A percentile compares a stretch with the other conserved stretches of the same genome.
Evolutionary conservation across 106 monocot species (phyloP).

Genomic region (Apostasia ramifera): DNA sequence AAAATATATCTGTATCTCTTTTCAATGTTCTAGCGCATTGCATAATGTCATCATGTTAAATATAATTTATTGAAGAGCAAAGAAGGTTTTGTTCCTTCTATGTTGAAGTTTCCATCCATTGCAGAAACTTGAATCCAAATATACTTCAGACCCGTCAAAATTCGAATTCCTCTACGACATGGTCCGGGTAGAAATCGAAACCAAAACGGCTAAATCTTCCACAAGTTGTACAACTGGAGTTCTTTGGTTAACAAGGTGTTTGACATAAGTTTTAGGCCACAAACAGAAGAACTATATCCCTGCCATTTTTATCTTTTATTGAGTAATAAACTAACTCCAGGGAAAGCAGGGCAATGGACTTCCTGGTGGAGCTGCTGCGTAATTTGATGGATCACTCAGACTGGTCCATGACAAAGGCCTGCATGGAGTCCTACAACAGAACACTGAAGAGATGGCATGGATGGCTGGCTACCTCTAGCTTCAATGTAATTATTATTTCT

Average conservation of each 20-base stretch:
- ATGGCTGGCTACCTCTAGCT: constrained; percentile 17
- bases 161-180: constrained; percentile 20
- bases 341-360: neutral
- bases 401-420: neutral
- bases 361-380: neutral
- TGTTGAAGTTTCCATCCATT: neutral
- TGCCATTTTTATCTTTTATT: neutral
- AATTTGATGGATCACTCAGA: neutral
- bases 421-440: neutral
- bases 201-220: constrained; percentile 11
- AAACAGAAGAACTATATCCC: neutral
- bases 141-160: constrained; percentile 3
- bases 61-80: too few relatives aligned
- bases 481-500: constrained; percentile 1
- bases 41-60: neutral
- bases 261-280: neutral
- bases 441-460: neutral
- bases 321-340: neutral
- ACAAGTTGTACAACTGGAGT: constrained; percentile 18
- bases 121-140: constrained; percentile 14
- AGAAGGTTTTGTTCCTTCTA: too few relatives aligned
- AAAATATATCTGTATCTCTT: neutral
- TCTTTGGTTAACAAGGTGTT: constrained; percentile 18
- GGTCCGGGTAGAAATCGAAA: constrained; percentile 9
- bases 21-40: neutral